phyloP scores from a whole-genome alignment of 2,329 filamentous ascomycete genomes.

The Talaromyces sp. region DNA sequence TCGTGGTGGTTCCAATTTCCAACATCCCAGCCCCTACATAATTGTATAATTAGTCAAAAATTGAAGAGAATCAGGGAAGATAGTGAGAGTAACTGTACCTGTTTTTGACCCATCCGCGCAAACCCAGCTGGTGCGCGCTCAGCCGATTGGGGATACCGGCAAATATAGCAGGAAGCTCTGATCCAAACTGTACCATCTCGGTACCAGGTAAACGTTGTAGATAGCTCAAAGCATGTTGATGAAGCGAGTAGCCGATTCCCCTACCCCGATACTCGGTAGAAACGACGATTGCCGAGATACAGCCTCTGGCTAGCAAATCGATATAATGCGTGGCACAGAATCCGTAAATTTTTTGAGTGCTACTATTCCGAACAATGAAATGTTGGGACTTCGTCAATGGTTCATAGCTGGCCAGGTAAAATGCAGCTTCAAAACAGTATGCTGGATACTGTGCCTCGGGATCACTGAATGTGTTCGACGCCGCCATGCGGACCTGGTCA shows the following conservation, averaged over 20 bases:
- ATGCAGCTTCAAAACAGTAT: slow-evolving; percentile 9
- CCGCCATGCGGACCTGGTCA: slow-evolving; percentile 9
- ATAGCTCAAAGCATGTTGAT: slow-evolving; percentile 7
- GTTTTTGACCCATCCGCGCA: slow-evolving; percentile 10
- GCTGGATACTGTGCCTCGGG: slow-evolving; percentile 11
- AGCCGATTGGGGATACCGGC: slow-evolving; percentile 9
- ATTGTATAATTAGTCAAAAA: not conserved
- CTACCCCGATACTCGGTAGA: slow-evolving; percentile 6
- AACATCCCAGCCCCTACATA: slow-evolving; percentile 7
- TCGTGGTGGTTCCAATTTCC: slow-evolving; percentile 11
- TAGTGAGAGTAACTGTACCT: not conserved
- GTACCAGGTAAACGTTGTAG: slow-evolving; percentile 2
- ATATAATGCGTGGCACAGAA: slow-evolving; percentile 10
- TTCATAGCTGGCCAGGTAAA: slow-evolving; percentile 4
- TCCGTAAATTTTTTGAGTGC: slow-evolving; percentile 9
- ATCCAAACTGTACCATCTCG: slow-evolving; percentile 9
- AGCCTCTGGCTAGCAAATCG: slow-evolving; percentile 3
- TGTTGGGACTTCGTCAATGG: slow-evolving; percentile 5
- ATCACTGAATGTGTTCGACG: slow-evolving; percentile 11
- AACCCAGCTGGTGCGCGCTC: slow-evolving; percentile 8
- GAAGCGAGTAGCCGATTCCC: slow-evolving; percentile 9
- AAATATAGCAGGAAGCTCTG: slow-evolving; percentile 8
- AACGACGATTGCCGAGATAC: slow-evolving; percentile 9
- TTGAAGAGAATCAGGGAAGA: not conserved
- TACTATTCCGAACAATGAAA: slow-evolving; percentile 10